These are phyloP conservation scores for Tritrichomonas musculus DNA, from an alignment of 208 protist genomes.

Conservation along the genomic window DNA sequence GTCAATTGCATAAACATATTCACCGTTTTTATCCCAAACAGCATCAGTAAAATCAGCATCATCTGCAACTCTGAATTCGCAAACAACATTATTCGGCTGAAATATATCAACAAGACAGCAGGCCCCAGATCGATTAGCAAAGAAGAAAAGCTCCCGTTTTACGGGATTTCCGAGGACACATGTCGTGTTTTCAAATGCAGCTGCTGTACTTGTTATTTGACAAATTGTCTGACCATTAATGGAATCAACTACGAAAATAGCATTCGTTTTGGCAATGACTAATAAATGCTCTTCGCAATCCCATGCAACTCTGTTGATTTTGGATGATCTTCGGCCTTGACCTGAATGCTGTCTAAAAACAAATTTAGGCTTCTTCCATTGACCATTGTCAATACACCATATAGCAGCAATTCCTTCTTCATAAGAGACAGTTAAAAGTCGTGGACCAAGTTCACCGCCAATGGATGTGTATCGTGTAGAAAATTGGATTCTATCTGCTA, in stretches of 20 bases:
- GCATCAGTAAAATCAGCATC: background rate
- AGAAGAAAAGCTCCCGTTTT: background rate
- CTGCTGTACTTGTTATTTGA: background rate
- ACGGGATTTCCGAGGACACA: background rate
- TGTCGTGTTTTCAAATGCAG: background rate
- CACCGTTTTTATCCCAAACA: background rate
- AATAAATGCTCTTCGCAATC: background rate
- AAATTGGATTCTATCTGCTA: background rate
- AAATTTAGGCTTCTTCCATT: background rate
- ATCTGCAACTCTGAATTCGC: background rate
- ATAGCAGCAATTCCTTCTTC: background rate
- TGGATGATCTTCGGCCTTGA: background rate
- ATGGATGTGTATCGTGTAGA: background rate
- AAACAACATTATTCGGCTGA: background rate
- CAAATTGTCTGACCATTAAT: background rate
- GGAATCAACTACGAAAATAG: background rate
- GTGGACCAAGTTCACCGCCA: background rate
- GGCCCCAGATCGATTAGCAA: background rate
- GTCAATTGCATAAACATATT: background rate
- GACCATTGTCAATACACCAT: background rate
- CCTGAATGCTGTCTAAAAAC: background rate
- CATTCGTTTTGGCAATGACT: background rate
- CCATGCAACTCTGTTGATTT: background rate
- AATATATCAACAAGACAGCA: background rate
- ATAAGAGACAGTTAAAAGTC: background rate